These are phyloP conservation scores for Cronartium quercuum DNA, from an alignment of 1,284 basidiomycete genomes.

Conservation along the genomic window DNA sequence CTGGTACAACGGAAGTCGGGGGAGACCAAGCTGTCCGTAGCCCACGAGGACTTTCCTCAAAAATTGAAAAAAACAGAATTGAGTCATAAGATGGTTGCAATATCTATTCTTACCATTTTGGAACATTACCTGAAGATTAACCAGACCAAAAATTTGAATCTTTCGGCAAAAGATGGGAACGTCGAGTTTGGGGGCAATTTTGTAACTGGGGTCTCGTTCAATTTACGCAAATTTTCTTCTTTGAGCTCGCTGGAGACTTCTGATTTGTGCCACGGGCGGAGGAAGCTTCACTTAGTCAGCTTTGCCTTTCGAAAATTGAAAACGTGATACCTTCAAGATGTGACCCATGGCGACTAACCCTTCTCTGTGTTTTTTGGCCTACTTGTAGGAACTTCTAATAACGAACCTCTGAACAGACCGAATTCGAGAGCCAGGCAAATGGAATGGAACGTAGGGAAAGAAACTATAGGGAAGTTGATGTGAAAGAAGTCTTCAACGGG, in stretches of 20 bases:
- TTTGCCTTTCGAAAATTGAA: too few species aligned
- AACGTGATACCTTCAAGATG: too few species aligned
- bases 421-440: conserved; percentile 31
- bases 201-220: too few species aligned
- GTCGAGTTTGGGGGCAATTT: background rate
- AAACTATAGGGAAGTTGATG: conserved; percentile 18
- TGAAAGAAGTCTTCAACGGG: conserved; percentile 36
- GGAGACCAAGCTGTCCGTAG: conserved; percentile 29
- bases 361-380: background rate
- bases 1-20: background rate
- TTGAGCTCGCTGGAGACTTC: too few species aligned
- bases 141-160: conserved; percentile 33
- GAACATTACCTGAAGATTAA: conserved; percentile 11
- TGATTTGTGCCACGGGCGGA: too few species aligned
- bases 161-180: conserved; percentile 13
- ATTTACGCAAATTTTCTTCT: too few species aligned
- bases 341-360: background rate
- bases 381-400: conserved; percentile 1
- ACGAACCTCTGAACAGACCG: conserved; percentile 2
- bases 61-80: background rate
- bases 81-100: background rate
- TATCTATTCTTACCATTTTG: background rate
- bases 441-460: conserved; percentile 35
- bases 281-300: too few species aligned
- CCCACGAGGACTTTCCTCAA: conserved; percentile 38